phyloP scores from a whole-genome alignment of 495 filamentous ascomycete species.

The Tuber calosporum region DNA sequence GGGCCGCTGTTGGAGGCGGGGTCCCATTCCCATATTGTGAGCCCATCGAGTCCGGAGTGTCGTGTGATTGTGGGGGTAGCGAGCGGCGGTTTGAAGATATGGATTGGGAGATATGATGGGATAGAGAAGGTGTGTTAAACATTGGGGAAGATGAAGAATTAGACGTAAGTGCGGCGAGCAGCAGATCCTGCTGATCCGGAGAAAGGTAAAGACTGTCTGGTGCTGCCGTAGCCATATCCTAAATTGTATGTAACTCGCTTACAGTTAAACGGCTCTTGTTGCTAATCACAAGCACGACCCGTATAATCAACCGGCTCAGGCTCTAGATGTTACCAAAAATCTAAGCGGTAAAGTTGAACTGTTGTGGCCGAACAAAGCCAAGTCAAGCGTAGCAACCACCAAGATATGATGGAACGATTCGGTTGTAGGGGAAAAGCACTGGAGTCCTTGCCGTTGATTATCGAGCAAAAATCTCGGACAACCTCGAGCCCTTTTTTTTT shows the following conservation, averaged over 20 bases:
- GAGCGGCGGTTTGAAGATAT: constrained; percentile 16
- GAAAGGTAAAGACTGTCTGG: constrained; percentile 57
- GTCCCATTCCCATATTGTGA: constrained; percentile 38
- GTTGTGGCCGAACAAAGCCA: not conserved
- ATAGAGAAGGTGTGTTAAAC: constrained; percentile 43
- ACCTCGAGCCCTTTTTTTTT: not conserved
- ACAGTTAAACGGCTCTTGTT: not conserved
- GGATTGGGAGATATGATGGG: constrained; percentile 35
- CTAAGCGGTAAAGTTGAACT: not conserved
- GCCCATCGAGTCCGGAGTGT: constrained; percentile 30
- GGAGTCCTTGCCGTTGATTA: not conserved
- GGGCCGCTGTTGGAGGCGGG: constrained; percentile 35
- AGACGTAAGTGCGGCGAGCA: constrained; percentile 80
- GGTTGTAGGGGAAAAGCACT: not conserved
- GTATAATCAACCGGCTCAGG: not conserved
- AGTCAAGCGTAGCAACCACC: not conserved
- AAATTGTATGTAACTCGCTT: not conserved
- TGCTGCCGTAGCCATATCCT: constrained; percentile 37
- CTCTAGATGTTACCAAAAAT: not conserved
- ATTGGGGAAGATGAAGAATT: constrained; percentile 48
- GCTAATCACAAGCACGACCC: not conserved
- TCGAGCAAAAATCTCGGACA: not conserved
- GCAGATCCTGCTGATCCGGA: constrained; percentile 75
- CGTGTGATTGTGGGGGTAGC: constrained; percentile 11
- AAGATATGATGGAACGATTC: not conserved